phyloP scores from a whole-genome alignment of 768 basidiomycete genomes.

The Phanerochaete sordida region DNA sequence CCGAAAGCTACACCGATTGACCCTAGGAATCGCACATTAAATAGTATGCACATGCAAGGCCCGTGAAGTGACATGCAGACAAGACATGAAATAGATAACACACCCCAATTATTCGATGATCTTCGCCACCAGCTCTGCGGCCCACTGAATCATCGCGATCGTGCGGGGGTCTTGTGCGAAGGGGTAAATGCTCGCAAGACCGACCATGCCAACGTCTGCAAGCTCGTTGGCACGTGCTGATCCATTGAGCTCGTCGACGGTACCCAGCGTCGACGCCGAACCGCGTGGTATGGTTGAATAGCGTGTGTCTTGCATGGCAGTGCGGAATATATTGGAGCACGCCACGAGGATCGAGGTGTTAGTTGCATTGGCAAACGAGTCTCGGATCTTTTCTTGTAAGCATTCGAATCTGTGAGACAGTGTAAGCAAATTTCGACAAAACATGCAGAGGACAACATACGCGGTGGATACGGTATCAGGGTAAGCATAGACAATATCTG shows the following conservation, averaged over 20 bases:
- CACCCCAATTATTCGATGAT: constrained; percentile 37
- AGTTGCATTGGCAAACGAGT: constrained; percentile 65
- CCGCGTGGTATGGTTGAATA: constrained; percentile 39
- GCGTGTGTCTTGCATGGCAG: constrained; percentile 55
- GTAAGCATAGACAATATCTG: constrained; percentile 61
- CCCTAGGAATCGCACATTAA: neutral
- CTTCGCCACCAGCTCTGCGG: constrained; percentile 55
- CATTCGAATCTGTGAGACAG: constrained; percentile 58
- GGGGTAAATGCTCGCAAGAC: constrained; percentile 67
- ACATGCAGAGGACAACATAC: constrained; percentile 42
- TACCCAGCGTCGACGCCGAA: constrained; percentile 64
- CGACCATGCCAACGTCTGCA: constrained; percentile 71
- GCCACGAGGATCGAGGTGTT: constrained; percentile 68
- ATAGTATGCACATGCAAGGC: constrained; percentile 5
- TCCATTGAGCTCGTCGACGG: constrained; percentile 49
- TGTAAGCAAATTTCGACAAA: constrained; percentile 7
- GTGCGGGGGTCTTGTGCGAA: constrained; percentile 60
- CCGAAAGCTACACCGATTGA: constrained; percentile 5
- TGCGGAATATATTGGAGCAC: constrained; percentile 73
- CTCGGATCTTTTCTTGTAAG: constrained; percentile 71
- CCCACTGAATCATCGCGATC: constrained; percentile 66
- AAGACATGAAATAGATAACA: neutral
- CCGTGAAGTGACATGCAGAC: neutral
- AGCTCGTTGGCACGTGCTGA: constrained; percentile 51
- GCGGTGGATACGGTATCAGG: constrained; percentile 71